These are phyloP conservation scores for Pythium aristosporum DNA, from an alignment of 352 stramenopile genomes.

Conservation along the genomic window DNA sequence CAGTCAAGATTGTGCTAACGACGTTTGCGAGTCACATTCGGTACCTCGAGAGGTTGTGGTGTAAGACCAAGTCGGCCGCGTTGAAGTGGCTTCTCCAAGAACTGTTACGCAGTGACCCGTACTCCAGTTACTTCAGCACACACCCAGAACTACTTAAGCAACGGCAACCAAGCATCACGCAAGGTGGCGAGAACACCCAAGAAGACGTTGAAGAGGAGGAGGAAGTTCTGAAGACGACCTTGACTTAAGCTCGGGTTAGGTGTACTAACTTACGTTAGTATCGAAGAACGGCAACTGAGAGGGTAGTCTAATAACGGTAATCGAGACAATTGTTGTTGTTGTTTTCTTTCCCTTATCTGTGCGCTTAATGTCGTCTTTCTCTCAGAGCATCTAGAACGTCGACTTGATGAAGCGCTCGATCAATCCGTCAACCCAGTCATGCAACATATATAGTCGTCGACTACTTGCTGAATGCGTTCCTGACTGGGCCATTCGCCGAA, in stretches of 20 bases:
- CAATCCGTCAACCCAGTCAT: too few species aligned
- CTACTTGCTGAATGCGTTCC: too few species aligned
- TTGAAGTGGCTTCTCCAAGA: constrained; percentile 3
- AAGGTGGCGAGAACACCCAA: constrained; percentile 1
- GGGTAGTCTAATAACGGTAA: too few species aligned
- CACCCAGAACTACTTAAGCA: constrained; percentile 5
- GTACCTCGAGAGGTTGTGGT: constrained; percentile 7
- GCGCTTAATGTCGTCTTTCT: too few species aligned
- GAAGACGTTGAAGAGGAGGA: constrained; percentile 1
- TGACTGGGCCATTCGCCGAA: too few species aligned
- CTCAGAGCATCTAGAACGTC: too few species aligned
- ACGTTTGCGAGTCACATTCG: constrained; percentile 3
- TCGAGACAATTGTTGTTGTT: neutral
- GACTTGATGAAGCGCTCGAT: too few species aligned
- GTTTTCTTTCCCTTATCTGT: too few species aligned
- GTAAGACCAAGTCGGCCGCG: neutral
- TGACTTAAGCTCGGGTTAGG: constrained; percentile 1
- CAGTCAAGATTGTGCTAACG: neutral
- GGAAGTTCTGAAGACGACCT: neutral
- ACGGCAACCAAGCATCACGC: constrained; percentile 3
- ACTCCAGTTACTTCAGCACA: constrained; percentile 1
- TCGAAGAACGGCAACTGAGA: constrained; percentile 6
- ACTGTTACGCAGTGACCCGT: neutral
- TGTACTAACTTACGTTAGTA: constrained; percentile 9
- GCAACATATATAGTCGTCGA: too few species aligned